phyloP scores from a whole-genome alignment of 2,329 filamentous ascomycete species.

The Epicoccum sorghinum region DNA sequence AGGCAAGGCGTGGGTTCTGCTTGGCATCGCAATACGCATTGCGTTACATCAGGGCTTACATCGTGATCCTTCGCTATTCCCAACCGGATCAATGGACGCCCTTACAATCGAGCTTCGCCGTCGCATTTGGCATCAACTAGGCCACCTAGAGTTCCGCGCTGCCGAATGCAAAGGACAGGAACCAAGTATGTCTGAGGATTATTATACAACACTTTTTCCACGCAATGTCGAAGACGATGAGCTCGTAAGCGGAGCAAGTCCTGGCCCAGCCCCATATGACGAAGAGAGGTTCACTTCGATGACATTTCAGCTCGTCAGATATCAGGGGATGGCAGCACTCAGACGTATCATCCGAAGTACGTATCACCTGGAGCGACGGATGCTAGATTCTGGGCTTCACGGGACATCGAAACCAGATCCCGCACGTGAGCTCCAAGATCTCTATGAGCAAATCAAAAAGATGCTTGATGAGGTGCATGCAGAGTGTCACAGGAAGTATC shows the following conservation, averaged over 20 bases:
- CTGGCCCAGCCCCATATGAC: conserved; percentile 37
- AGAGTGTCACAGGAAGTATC: conserved; percentile 40
- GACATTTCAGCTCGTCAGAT: conserved; percentile 45
- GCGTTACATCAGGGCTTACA: conserved; percentile 47
- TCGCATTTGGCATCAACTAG: conserved; percentile 47
- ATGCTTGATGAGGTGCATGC: conserved; percentile 46
- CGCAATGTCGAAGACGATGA: conserved; percentile 49
- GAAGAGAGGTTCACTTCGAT: conserved; percentile 43
- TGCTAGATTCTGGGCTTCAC: conserved; percentile 43
- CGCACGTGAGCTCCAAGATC: conserved; percentile 39
- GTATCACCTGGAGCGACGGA: conserved; percentile 45
- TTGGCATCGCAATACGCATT: conserved; percentile 46
- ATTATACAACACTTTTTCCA: conserved; percentile 47
- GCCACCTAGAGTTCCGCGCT: conserved; percentile 46
- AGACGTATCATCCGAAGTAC: conserved; percentile 46
- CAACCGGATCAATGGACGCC: conserved; percentile 44
- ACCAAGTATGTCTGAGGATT: conserved; percentile 45
- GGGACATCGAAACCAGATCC: conserved; percentile 43
- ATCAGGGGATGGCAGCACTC: conserved; percentile 43
- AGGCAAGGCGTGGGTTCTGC: conserved; percentile 48
- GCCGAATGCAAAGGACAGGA: conserved; percentile 50
- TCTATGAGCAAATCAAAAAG: conserved; percentile 46
- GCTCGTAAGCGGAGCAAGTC: conserved; percentile 44
- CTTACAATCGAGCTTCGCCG: conserved; percentile 47
- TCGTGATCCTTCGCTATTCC: conserved; percentile 46